Conservation (phyloP, 768 basidiomycete genomes). For the Lactarius quietus region DNA sequence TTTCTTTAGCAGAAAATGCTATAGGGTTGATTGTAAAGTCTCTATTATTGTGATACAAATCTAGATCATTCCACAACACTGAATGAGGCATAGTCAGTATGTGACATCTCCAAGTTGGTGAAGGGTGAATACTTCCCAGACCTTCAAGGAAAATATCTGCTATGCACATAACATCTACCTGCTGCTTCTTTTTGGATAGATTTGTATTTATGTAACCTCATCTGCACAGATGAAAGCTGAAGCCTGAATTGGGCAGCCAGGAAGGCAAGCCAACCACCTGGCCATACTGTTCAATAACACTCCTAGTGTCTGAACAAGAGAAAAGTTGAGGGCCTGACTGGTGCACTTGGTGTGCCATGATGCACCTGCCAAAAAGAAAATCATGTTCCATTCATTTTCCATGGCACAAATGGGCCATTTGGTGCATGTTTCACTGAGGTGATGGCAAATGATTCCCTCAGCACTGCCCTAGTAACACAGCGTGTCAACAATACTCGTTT, state of each 20-base stretch:
- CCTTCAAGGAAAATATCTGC: constrained; percentile 78
- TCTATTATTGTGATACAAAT: constrained; percentile 62
- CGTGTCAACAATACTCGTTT: no score
- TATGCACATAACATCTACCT: constrained; percentile 55
- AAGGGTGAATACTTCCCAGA: constrained; percentile 27
- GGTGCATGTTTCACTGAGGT: no score
- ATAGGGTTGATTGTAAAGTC: constrained; percentile 70
- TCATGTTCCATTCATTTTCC: no score
- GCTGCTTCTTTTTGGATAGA: constrained; percentile 53
- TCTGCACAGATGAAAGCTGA: constrained; percentile 74
- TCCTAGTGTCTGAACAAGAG: constrained; percentile 44
- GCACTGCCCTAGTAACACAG: no score
- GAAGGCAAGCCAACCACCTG: constrained; percentile 62
- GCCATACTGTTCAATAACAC: constrained; percentile 69
- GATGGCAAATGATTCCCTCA: no score
- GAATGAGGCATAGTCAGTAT: constrained; percentile 1
- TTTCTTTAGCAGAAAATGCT: constrained; percentile 52
- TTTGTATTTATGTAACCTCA: constrained; percentile 53
- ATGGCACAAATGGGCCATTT: no score
- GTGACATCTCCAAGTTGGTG: not conserved
- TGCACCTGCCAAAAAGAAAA: no score
- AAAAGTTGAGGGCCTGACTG: no score
- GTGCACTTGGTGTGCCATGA: no score
- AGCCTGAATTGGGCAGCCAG: constrained; percentile 72
- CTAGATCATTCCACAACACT: constrained; percentile 82